Percentiles rank a stretch among this genome's conserved stretches.
phyloP scores from a whole-genome alignment of 1,284 basidiomycete species.

The Trichosporon sp. region DNA sequence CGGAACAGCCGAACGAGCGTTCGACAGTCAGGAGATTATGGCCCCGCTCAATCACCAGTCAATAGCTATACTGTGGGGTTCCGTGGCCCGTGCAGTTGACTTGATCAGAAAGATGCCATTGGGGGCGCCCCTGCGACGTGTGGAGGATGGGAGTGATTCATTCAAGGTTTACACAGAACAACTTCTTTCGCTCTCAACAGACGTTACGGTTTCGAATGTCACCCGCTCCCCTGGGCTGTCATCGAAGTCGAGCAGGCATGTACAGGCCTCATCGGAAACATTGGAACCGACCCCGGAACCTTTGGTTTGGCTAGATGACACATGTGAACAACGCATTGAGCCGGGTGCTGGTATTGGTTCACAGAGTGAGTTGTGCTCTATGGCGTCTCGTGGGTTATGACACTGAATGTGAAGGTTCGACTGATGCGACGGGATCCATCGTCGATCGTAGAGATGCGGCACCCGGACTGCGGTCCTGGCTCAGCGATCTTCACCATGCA shows the following conservation, averaged over 20 bases:
- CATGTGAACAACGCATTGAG: neutral
- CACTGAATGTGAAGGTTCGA: neutral
- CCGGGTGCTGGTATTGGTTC: neutral
- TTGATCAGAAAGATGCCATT: neutral
- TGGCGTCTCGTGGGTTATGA: neutral
- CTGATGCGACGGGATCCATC: neutral
- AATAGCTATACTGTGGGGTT: neutral
- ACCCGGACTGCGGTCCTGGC: neutral
- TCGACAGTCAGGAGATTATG: neutral
- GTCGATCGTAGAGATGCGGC: neutral
- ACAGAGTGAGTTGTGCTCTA: neutral
- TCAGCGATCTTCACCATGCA: neutral
- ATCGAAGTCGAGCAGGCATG: neutral
- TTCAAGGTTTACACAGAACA: neutral
- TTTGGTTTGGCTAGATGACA: neutral
- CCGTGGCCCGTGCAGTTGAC: neutral
- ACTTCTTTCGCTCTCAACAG: neutral
- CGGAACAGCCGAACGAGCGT: neutral
- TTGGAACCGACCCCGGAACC: neutral
- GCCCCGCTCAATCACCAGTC: neutral
- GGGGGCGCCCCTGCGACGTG: neutral
- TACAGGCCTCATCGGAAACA: neutral
- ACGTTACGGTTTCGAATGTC: neutral
- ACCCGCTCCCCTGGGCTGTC: neutral
- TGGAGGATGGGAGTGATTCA: neutral